Evolutionary conservation across 2,329 filamentous ascomycete species (phyloP).

Genomic region (Fusarium pseudocircinatum): DNA sequence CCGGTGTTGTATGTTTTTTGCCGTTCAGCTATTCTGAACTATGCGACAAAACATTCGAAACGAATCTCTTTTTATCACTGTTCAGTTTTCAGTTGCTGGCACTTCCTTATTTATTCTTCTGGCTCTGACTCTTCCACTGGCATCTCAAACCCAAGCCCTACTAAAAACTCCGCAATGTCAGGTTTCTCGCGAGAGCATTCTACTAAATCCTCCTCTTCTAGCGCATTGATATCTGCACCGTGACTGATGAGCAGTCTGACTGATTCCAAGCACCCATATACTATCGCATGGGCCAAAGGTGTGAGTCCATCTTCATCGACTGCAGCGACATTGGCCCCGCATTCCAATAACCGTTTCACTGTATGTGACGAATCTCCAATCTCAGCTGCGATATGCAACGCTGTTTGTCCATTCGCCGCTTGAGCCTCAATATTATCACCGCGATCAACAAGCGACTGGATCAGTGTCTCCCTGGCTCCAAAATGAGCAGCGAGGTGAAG

Average conservation of each 20-base stretch:
- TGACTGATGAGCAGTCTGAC: conserved; percentile 4
- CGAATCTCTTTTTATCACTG: not conserved
- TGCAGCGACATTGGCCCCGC: not conserved
- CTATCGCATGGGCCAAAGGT: not conserved
- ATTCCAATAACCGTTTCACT: not conserved
- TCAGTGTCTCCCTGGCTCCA: not conserved
- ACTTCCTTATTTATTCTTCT: not conserved
- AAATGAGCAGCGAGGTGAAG: conserved; percentile 7
- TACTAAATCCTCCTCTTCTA: not conserved
- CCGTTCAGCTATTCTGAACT: fast-evolving
- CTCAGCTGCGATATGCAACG: not conserved
- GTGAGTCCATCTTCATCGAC: not conserved
- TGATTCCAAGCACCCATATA: not conserved
- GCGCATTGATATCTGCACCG: not conserved
- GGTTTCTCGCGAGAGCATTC: not conserved
- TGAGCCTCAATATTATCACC: not conserved
- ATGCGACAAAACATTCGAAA: fast-evolving
- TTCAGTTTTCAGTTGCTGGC: not conserved
- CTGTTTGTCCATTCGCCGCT: not conserved
- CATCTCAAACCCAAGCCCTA: not conserved
- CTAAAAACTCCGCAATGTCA: not conserved
- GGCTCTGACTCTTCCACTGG: not conserved
- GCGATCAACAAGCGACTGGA: not conserved
- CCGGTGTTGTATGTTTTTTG: not conserved
- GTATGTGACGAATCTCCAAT: not conserved